Evolutionary conservation across 345 rosid species (phyloP), one percentile per base, ranked within the genome.

Genomic region (Populus tremula): DNA sequence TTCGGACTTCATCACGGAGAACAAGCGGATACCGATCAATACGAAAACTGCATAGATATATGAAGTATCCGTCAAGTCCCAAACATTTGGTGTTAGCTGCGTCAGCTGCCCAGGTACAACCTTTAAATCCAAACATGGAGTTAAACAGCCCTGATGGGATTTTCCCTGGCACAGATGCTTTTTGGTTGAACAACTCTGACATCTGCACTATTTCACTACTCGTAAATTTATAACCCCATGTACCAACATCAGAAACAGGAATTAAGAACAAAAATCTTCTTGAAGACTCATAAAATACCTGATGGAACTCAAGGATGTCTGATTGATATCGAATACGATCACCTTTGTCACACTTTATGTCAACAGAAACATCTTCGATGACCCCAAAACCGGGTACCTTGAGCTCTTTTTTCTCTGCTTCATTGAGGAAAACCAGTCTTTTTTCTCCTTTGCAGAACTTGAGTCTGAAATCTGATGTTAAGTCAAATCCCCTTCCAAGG

Each of bases 271-370:
- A 31, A 27, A 29, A 6, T 35, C 31, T 14, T 8, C 6, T 10
- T 1, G 29, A 14, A 38, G 17, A 31, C 29, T 2, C 23, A 16
- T 4, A 8, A 20, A 33, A 12, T 76, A 94, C 98, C 94, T 93
- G 89, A 71, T 78, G 86, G 82, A 96, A 96, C 27, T 87, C 91
- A 8, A 96, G 96, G 76, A 93, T 87, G 78, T 91, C 99, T 6
- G 98, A 91, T 72, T 89, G 96, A 16, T 88, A 88, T 23, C 98
- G 89, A 75, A 84, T 77, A 0, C 89, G 89, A 25, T 96, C 99
- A n/a, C 99, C 99, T 82, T 96, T 93, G 73, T 93, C 98, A 62
- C 93, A 93, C 75, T 79, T 87, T 65, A 96, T 90, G 77, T 92
- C 97, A 45, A 76, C 27, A 39, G 99, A 86, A 39, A 93, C 96